phyloP scores from a whole-genome alignment of 169 alveolate species.

The Pseudocohnilembus persalinus region DNA sequence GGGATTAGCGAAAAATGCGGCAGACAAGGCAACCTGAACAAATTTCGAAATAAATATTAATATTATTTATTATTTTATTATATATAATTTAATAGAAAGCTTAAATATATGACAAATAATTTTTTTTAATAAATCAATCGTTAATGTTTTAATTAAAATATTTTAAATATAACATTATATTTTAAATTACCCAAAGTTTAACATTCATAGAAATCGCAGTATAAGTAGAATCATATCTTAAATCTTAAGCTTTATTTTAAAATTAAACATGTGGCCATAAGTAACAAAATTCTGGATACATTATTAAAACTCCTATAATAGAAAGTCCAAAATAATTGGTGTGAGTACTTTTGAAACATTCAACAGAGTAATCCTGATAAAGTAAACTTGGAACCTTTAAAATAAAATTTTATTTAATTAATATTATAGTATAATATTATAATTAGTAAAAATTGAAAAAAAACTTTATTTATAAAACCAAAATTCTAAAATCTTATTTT shows the following conservation, averaged over 20 bases:
- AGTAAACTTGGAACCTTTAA: background rate
- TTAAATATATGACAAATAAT: no score
- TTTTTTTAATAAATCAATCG: no score
- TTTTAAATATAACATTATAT: no score
- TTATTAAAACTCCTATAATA: background rate
- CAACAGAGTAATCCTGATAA: background rate
- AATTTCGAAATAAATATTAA: no score
- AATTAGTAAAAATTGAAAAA: background rate
- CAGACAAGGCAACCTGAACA: slow-evolving; percentile 1
- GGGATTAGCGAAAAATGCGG: slow-evolving; percentile 9
- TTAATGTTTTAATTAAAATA: background rate
- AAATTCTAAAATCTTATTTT: no score
- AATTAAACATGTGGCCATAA: slow-evolving; percentile 26
- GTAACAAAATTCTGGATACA: slow-evolving; percentile 8
- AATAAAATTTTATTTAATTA: no score
- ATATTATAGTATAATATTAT: no score
- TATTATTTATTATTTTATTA: no score
- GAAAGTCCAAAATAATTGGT: background rate
- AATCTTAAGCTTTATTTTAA: slow-evolving; percentile 18
- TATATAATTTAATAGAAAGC: no score
- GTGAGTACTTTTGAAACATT: slow-evolving; percentile 3
- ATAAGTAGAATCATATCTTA: slow-evolving; percentile 26
- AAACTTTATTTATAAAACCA: no score
- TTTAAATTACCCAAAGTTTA: background rate
- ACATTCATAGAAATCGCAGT: slow-evolving; percentile 4